Evolutionary conservation across 2,329 filamentous ascomycete genomes (phyloP).

Genomic region (Davidsoniella eucalypti): DNA sequence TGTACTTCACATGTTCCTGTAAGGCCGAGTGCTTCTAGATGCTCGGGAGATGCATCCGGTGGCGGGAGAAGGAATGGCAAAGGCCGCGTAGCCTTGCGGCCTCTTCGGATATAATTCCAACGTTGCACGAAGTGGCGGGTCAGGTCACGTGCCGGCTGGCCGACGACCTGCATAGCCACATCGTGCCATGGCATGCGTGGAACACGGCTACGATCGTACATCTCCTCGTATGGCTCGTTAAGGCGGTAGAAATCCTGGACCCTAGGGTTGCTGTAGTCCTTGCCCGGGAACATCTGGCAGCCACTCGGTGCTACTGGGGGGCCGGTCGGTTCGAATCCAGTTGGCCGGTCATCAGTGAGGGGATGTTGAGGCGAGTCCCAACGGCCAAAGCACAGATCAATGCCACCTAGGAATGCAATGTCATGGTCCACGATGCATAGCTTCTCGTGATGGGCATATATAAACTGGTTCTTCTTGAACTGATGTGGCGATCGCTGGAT

Average conservation of each 20-base stretch:
- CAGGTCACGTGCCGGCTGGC: slow-evolving; percentile 83
- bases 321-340: slow-evolving; percentile 64
- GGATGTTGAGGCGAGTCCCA: slow-evolving; percentile 95
- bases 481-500: slow-evolving; percentile 94
- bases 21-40: slow-evolving; percentile 74
- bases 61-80: slow-evolving; percentile 87
- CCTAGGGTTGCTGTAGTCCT: slow-evolving; percentile 94
- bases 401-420: slow-evolving; percentile 84
- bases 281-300: slow-evolving; percentile 91
- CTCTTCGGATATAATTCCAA: slow-evolving; percentile 92
- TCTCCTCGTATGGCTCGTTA: slow-evolving; percentile 91
- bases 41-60: slow-evolving; percentile 73
- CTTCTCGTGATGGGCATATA: slow-evolving; percentile 98
- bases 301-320: slow-evolving; percentile 75
- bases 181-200: slow-evolving; percentile 99
- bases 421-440: slow-evolving; percentile 94
- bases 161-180: slow-evolving; percentile 92
- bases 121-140: slow-evolving; percentile 93
- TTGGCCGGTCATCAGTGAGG: slow-evolving; percentile 82
- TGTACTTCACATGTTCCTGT: slow-evolving; percentile 94
- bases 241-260: slow-evolving; percentile 90
- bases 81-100: slow-evolving; percentile 81
- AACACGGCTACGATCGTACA: slow-evolving; percentile 83
- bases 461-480: slow-evolving; percentile 97
- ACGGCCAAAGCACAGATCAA: slow-evolving; percentile 90